Conservation (phyloP, 225 moss, liverwort and hornwort species). For the Pseudoscleropodium purum region DNA sequence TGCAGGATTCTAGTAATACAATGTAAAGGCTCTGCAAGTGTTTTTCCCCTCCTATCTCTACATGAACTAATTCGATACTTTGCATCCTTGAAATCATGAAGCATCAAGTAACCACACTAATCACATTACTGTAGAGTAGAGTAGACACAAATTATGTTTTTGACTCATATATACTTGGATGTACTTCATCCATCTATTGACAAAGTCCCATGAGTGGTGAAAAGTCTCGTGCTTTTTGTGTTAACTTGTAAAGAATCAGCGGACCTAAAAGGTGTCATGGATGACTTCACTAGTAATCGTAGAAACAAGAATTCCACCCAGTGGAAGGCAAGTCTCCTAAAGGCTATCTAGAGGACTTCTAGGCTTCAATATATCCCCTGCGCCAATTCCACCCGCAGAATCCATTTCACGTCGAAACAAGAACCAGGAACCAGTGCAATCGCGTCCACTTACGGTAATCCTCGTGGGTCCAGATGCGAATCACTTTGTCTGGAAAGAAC, state of each 20-base stretch:
- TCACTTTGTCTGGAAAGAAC: neutral
- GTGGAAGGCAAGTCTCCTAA: neutral
- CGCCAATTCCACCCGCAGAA: neutral
- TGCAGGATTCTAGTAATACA: neutral
- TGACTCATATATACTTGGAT: neutral
- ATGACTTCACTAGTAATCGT: neutral
- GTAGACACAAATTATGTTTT: neutral
- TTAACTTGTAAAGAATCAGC: neutral
- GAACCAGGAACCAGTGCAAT: neutral
- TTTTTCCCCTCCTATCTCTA: neutral
- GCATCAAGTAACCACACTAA: fast-evolving
- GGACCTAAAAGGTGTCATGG: fast-evolving
- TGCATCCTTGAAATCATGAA: neutral
- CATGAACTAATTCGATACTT: neutral
- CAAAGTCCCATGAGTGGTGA: neutral
- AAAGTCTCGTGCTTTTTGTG: neutral
- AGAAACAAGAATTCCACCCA: neutral
- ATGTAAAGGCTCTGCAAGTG: too few relatives aligned
- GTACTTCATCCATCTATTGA: neutral
- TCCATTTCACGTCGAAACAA: neutral
- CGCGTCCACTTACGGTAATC: neutral
- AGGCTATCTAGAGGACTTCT: neutral
- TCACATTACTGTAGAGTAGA: neutral
- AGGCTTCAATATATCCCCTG: neutral
- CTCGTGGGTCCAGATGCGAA: neutral